Evolutionary conservation across 805 yeast genomes (phyloP).

Genomic region (Jamesozyma jinghongensis): DNA sequence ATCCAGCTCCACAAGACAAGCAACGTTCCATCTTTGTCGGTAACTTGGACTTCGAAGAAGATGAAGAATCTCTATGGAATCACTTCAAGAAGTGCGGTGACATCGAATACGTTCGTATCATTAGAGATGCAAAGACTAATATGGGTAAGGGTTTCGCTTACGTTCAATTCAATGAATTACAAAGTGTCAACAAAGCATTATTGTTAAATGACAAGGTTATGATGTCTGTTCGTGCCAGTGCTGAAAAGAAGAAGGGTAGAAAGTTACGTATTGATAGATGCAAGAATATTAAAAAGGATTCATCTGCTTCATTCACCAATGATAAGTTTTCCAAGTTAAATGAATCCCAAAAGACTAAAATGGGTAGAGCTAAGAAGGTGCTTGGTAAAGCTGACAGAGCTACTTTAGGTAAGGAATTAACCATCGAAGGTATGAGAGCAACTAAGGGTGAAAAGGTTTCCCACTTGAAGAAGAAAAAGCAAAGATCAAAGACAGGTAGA

Average conservation of each 20-base stretch:
- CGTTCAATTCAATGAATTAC: slow-evolving; percentile 72
- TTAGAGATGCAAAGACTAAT: slow-evolving; percentile 88
- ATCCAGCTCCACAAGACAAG: slow-evolving; percentile 79
- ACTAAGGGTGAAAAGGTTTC: slow-evolving; percentile 53
- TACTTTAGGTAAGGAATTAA: slow-evolving; percentile 46
- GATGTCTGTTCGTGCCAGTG: slow-evolving; percentile 25
- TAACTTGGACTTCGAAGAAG: slow-evolving; percentile 84
- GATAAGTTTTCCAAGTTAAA: slow-evolving; percentile 32
- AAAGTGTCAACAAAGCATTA: slow-evolving; percentile 73
- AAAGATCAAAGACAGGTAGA: slow-evolving; percentile 39
- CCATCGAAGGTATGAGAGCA: slow-evolving; percentile 73
- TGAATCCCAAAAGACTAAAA: slow-evolving; percentile 61
- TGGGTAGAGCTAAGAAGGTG: slow-evolving; percentile 70
- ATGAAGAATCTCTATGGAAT: slow-evolving; percentile 81
- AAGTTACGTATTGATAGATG: slow-evolving; percentile 71
- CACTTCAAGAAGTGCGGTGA: slow-evolving; percentile 62
- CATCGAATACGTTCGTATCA: slow-evolving; percentile 80
- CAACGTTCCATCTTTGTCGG: slow-evolving; percentile 86
- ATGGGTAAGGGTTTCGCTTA: slow-evolving; percentile 97
- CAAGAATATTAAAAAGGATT: slow-evolving; percentile 34
- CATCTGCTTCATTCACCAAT: slow-evolving; percentile 12
- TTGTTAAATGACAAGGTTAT: slow-evolving; percentile 62
- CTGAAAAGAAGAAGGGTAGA: slow-evolving; percentile 34
- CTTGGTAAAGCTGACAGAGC: slow-evolving; percentile 76
- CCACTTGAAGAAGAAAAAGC: slow-evolving; percentile 45